A percentile compares a stretch with the other conserved stretches of the same genome.
These are phyloP conservation scores for Farysia itapuensis DNA, from an alignment of 1,284 basidiomycete species.

Conservation along the genomic window DNA sequence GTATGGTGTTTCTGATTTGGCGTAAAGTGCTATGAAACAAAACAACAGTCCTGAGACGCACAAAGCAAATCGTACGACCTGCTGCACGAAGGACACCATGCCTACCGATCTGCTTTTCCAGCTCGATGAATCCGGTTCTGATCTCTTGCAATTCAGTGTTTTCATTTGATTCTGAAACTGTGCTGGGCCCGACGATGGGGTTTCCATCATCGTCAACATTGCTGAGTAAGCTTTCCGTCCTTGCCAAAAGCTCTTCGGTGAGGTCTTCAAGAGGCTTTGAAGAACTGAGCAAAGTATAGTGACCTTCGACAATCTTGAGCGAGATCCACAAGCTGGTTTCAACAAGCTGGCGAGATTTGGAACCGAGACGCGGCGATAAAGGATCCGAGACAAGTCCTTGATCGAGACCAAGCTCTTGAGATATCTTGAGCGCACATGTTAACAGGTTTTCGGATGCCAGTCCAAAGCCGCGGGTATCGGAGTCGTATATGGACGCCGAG, in stretches of 20 bases:
- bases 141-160: too few relatives aligned
- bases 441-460: conserved; percentile 23
- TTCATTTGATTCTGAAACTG: not conserved
- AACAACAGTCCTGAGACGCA: conserved; percentile 4
- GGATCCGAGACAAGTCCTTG: too few relatives aligned
- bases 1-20: too few relatives aligned
- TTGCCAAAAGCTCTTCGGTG: not conserved
- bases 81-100: conserved; percentile 14
- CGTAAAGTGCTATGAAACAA: too few relatives aligned
- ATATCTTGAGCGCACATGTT: conserved; percentile 13
- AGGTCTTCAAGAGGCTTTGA: conserved; percentile 1
- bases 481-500: conserved; percentile 7
- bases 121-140: not conserved
- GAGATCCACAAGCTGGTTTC: conserved; percentile 15
- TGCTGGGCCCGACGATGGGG: not conserved
- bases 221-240: not conserved
- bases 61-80: conserved; percentile 4
- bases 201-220: conserved; percentile 7
- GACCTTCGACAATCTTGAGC: conserved; percentile 5
- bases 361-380: too few relatives aligned
- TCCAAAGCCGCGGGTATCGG: conserved; percentile 9
- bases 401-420: conserved; percentile 8
- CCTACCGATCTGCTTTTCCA: conserved; percentile 4
- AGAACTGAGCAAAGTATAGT: conserved; percentile 6
- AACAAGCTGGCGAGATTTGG: not conserved